A percentile compares a stretch with the other conserved stretches of the same genome.
Evolutionary conservation across 2,329 filamentous ascomycete species (phyloP).

Genomic region (Aspergillus brasiliensis): DNA sequence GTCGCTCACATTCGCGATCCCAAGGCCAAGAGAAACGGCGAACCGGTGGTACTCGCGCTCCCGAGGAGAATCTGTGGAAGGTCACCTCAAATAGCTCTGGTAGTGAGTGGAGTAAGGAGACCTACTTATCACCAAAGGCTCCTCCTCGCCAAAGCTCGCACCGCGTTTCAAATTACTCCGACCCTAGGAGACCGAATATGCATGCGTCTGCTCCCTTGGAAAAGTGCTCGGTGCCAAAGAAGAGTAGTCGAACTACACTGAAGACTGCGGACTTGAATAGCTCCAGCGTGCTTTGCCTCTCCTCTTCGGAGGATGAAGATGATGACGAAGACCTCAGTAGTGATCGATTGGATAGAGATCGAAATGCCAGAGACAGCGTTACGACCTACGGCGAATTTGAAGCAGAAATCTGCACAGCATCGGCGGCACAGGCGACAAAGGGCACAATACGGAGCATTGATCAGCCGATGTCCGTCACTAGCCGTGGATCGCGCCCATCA

Average conservation of each 20-base stretch:
- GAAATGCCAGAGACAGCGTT: conserved; percentile 41
- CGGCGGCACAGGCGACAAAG: conserved; percentile 38
- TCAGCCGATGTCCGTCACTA: conserved; percentile 28
- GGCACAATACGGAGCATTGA: conserved; percentile 33
- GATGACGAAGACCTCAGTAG: conserved; percentile 29
- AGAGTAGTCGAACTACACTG: conserved; percentile 42
- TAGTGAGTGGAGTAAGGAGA: conserved; percentile 28
- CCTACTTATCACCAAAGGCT: conserved; percentile 27
- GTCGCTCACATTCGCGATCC: conserved; percentile 27
- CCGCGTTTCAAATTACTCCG: conserved; percentile 20
- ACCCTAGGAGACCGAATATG: conserved; percentile 21
- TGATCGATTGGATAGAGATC: conserved; percentile 15
- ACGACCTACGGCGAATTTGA: conserved; percentile 43
- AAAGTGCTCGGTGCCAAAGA: conserved; percentile 35
- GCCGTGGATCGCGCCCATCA: conserved; percentile 26
- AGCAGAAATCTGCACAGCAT: conserved; percentile 47
- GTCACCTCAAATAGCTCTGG: conserved; percentile 27
- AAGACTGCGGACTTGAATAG: conserved; percentile 45
- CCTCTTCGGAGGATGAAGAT: conserved; percentile 52
- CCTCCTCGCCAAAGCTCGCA: conserved; percentile 15
- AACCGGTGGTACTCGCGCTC: conserved; percentile 20
- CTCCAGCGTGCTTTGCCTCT: conserved; percentile 51
- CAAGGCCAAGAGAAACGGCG: conserved; percentile 27
- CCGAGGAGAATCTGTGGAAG: conserved; percentile 20
- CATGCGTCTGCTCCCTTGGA: conserved; percentile 17